These are phyloP conservation scores for Trametes cubensis DNA, from an alignment of 768 basidiomycete genomes.

Conservation along the genomic window DNA sequence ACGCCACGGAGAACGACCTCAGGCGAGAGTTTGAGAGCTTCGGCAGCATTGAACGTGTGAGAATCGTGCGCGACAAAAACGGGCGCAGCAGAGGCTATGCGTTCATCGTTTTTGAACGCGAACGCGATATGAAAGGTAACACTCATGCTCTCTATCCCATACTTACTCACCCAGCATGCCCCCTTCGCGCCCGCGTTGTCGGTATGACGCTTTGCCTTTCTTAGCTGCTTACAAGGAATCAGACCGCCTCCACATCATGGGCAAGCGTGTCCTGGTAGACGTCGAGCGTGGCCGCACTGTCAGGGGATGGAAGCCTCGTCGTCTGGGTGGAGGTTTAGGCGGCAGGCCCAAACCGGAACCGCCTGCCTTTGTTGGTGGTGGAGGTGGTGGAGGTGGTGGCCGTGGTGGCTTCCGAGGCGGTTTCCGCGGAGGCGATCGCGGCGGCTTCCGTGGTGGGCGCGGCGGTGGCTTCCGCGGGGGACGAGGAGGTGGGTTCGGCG, in stretches of 20 bases:
- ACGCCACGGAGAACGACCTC: conserved; percentile 87
- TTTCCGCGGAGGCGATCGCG: conserved; percentile 37
- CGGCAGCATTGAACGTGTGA: conserved; percentile 91
- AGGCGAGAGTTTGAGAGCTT: conserved; percentile 95
- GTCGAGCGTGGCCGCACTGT: conserved; percentile 98
- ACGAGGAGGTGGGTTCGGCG: conserved; percentile 39
- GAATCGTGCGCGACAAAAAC: conserved; percentile 91
- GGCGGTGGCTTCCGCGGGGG: conserved; percentile 38
- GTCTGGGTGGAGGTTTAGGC: conserved; percentile 98
- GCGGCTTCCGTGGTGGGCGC: conserved; percentile 36
- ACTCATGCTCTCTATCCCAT: conserved; percentile 17
- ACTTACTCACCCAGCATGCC: conserved; percentile 28
- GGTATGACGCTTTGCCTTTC: conserved; percentile 24
- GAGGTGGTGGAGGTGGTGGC: conserved; percentile 36
- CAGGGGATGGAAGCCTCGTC: conserved; percentile 96
- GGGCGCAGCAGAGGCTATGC: conserved; percentile 89
- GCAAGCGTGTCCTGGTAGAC: conserved; percentile 94
- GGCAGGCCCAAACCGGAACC: conserved; percentile 85
- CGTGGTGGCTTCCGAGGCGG: conserved; percentile 37
- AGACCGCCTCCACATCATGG: conserved; percentile 93
- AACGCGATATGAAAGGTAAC: conserved; percentile 98
- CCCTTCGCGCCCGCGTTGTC: conserved; percentile 19
- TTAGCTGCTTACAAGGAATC: conserved; percentile 97
- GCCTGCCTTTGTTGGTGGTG: conserved; percentile 35
- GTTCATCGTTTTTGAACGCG: conserved; percentile 96